Evolutionary conservation across 2,329 filamentous ascomycete species (phyloP).

Genomic region (Pleochaeta shiraiana): DNA sequence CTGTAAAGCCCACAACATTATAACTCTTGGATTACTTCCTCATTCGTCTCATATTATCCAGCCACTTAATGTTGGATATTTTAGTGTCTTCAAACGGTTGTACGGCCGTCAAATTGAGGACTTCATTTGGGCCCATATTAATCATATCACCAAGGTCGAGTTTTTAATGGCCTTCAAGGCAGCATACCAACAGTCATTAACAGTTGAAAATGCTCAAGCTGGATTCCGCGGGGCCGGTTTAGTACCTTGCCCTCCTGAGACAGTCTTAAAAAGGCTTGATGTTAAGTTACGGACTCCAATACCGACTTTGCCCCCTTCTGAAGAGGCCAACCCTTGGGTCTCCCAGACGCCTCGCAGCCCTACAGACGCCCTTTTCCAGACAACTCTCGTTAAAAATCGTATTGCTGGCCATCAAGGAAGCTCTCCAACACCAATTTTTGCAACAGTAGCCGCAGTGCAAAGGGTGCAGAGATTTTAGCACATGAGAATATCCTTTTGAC

Average conservation of each 20-base stretch:
- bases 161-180: slow-evolving; percentile 15
- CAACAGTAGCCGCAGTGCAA: neutral
- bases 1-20: slow-evolving; percentile 20
- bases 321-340: slow-evolving; percentile 6
- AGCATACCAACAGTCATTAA: slow-evolving; percentile 15
- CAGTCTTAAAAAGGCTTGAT: slow-evolving; percentile 18
- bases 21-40: slow-evolving; percentile 12
- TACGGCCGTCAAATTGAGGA: slow-evolving; percentile 17
- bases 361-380: slow-evolving; percentile 5
- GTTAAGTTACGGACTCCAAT: slow-evolving; percentile 12
- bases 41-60: slow-evolving; percentile 21
- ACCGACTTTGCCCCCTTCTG: slow-evolving; percentile 6
- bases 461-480: neutral
- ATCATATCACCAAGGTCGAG: slow-evolving; percentile 16
- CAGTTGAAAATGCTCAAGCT: slow-evolving; percentile 14
- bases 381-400: slow-evolving; percentile 5
- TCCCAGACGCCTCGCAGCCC: neutral
- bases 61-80: slow-evolving; percentile 21
- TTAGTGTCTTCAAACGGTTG: slow-evolving; percentile 19
- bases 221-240: slow-evolving; percentile 18
- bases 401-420: slow-evolving; percentile 5
- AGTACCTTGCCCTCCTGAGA: slow-evolving; percentile 17
- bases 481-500: slow-evolving; percentile 1
- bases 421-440: slow-evolving; percentile 4
- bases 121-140: slow-evolving; percentile 16